A percentile compares a stretch with the other conserved stretches of the same genome.
Evolutionary conservation across 495 filamentous ascomycete species (phyloP).

Genomic region (Apodospora peruviana): DNA sequence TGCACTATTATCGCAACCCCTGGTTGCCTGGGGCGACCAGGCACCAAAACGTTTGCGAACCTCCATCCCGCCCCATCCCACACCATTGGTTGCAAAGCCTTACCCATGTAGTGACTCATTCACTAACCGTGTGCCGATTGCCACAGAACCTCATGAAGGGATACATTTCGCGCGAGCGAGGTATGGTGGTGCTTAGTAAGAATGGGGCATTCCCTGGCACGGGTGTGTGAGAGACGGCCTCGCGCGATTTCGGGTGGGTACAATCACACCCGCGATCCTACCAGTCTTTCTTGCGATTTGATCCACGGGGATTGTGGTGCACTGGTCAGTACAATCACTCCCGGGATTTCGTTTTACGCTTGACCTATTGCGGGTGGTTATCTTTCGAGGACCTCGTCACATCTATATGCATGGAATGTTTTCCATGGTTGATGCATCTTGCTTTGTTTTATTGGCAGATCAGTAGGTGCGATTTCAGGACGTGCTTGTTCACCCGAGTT

Average conservation of each 20-base stretch:
- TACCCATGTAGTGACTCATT: constrained; percentile 20
- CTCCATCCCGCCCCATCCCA: not conserved
- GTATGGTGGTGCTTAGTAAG: constrained; percentile 87
- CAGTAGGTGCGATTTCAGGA: too few species aligned
- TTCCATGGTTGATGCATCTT: not conserved
- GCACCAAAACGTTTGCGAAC: not conserved
- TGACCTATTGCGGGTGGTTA: not conserved
- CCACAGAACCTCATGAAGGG: constrained; percentile 88
- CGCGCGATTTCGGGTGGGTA: too few species aligned
- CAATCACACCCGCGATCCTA: too few species aligned
- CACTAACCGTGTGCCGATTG: constrained; percentile 10
- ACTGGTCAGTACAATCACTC: too few species aligned
- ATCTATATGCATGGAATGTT: too few species aligned
- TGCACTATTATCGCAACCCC: not conserved
- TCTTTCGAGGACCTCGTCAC: too few species aligned
- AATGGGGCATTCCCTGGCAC: constrained; percentile 93
- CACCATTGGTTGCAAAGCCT: constrained; percentile 7
- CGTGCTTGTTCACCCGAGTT: too few species aligned
- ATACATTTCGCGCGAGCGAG: constrained; percentile 87
- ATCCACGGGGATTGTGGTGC: not conserved
- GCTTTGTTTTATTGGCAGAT: too few species aligned
- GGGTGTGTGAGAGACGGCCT: constrained; percentile 58
- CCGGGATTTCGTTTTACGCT: too few species aligned
- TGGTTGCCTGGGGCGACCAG: constrained; percentile 13
- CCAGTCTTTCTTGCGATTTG: not conserved